Conservation (phyloP, 2,329 filamentous ascomycete genomes). For the Sclerotinia subarctica region DNA sequence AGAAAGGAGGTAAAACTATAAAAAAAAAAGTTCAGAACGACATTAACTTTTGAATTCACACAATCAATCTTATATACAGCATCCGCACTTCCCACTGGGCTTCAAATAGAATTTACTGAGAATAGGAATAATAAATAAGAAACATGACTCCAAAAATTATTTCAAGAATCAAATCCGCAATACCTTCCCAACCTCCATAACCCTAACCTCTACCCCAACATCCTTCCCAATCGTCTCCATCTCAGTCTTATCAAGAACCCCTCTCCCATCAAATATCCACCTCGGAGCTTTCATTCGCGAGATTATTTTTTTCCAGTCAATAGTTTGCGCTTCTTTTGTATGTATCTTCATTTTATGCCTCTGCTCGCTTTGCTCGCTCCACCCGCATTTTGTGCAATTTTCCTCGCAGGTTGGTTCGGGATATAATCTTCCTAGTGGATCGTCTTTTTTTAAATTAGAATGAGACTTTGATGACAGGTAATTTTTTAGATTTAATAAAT, state of each 20-base stretch:
- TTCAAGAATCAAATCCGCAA: no score
- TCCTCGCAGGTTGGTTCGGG: constrained; percentile 33
- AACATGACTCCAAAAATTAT: no score
- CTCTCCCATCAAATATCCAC: constrained; percentile 49
- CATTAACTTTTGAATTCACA: no score
- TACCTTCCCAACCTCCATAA: constrained; percentile 26
- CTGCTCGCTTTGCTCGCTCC: constrained; percentile 24
- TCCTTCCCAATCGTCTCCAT: constrained; percentile 34
- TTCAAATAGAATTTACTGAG: no score
- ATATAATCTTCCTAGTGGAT: constrained; percentile 24
- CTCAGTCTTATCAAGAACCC: constrained; percentile 34
- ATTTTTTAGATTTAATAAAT: not conserved
- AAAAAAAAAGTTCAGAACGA: no score
- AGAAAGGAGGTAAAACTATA: no score
- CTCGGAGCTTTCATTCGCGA: constrained; percentile 46
- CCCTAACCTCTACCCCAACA: constrained; percentile 24
- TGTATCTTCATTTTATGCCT: not conserved
- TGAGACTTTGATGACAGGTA: not conserved
- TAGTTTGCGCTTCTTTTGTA: constrained; percentile 23
- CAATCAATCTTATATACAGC: no score
- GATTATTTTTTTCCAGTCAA: constrained; percentile 48
- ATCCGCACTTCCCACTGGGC: no score
- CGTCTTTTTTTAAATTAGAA: not conserved
- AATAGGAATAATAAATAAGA: no score
- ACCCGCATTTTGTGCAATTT: constrained; percentile 39